Conservation (phyloP, 345 rosid species). For the Linum lewisii region DNA sequence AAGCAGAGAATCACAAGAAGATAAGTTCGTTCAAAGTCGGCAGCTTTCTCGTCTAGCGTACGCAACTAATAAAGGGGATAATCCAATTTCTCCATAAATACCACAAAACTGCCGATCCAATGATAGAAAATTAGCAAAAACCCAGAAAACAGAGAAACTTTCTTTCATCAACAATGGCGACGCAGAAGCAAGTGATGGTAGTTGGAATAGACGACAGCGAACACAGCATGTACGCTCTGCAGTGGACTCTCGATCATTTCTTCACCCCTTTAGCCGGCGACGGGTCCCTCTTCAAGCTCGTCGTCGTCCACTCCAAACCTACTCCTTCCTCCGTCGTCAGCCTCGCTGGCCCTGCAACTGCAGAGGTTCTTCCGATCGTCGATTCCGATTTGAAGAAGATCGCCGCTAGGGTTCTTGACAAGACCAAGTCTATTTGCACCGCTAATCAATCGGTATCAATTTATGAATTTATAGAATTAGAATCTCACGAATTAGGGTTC, state of each 20-base stretch:
- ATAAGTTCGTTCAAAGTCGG: too few species aligned
- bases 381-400: conserved; percentile 69
- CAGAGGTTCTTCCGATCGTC: conserved; percentile 54
- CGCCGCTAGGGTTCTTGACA: conserved; percentile 56
- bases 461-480: too few species aligned
- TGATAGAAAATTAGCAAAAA: too few species aligned
- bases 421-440: conserved; percentile 48
- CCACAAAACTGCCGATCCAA: too few species aligned
- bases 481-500: too few species aligned
- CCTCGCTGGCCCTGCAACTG: conserved; percentile 82
- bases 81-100: too few species aligned
- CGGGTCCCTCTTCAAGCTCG: conserved; percentile 54
- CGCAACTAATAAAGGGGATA: too few species aligned
- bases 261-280: conserved; percentile 42
- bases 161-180: too few species aligned
- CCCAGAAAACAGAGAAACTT: too few species aligned
- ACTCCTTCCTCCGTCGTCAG: conserved; percentile 46
- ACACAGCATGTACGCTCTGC: conserved; percentile 65
- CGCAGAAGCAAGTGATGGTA: conserved; percentile 45
- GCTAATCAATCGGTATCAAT: conserved; percentile 41
- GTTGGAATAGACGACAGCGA: conserved; percentile 64
- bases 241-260: conserved; percentile 82
- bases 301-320: conserved; percentile 76
- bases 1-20: too few species aligned
- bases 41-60: too few species aligned